Evolutionary conservation across 805 yeast genomes (phyloP).

Genomic region (Yamadazyma tumulicola): DNA sequence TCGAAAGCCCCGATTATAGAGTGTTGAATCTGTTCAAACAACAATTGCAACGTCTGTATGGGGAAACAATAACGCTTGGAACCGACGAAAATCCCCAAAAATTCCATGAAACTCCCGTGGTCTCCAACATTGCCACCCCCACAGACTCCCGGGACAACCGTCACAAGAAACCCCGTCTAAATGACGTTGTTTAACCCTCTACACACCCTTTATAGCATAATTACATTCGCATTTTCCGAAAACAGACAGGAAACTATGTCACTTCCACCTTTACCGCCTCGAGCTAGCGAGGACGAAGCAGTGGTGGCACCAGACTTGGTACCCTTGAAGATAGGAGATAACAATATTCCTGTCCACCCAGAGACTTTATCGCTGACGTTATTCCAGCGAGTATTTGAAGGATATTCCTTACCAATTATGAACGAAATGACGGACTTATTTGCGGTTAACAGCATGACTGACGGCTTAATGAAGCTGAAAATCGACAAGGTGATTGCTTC

Average conservation of each 20-base stretch:
- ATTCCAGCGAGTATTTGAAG: conserved; percentile 16
- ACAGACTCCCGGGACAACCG: too few species aligned
- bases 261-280: conserved; percentile 6
- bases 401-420: conserved; percentile 20
- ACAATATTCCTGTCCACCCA: neutral
- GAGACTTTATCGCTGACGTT: conserved; percentile 2
- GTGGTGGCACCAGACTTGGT: neutral
- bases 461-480: conserved; percentile 5
- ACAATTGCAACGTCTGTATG: too few species aligned
- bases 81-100: too few species aligned
- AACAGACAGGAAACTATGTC: conserved; percentile 2
- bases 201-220: too few species aligned
- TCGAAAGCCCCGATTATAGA: too few species aligned
- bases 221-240: too few species aligned
- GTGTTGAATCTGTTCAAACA: too few species aligned
- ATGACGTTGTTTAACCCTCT: too few species aligned
- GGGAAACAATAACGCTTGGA: too few species aligned
- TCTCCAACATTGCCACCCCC: too few species aligned
- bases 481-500: conserved; percentile 1
- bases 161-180: too few species aligned
- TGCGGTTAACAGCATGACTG: conserved; percentile 9
- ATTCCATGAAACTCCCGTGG: too few species aligned
- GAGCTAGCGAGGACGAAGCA: neutral
- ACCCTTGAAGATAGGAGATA: neutral
- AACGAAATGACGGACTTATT: conserved; percentile 22